phyloP scores from a whole-genome alignment of 768 basidiomycete species.

The Mycena vulgaris region DNA sequence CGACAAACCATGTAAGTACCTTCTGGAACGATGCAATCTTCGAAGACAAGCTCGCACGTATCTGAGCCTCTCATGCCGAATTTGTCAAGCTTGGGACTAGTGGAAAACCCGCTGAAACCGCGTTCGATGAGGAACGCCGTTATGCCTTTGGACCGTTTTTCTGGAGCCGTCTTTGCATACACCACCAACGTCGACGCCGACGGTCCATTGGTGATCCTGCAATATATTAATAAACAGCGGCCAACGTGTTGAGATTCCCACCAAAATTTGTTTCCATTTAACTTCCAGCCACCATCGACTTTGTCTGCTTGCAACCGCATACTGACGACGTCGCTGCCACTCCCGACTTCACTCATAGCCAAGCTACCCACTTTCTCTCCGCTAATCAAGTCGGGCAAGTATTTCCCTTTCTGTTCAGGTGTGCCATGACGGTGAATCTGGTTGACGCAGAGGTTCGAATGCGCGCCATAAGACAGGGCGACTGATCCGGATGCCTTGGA shows the following conservation, averaged over 20 bases:
- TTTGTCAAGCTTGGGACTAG: conserved; percentile 93
- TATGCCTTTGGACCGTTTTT: conserved; percentile 88
- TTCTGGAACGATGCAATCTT: conserved; percentile 90
- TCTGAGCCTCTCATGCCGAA: conserved; percentile 98
- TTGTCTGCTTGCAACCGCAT: conserved; percentile 91
- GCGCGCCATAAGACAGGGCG: conserved; percentile 92
- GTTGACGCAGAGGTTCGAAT: conserved; percentile 91
- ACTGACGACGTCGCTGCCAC: conserved; percentile 96
- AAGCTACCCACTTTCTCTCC: conserved; percentile 91
- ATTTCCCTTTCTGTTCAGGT: conserved; percentile 85
- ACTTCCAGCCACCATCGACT: conserved; percentile 78
- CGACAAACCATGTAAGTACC: conserved; percentile 59
- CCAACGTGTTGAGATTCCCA: conserved; percentile 50
- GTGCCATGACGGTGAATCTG: conserved; percentile 91
- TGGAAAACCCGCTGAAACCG: conserved; percentile 87
- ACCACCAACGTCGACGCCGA: conserved; percentile 92
- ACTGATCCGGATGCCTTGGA: conserved; percentile 94
- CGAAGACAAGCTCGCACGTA: conserved; percentile 94
- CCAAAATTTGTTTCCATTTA: conserved; percentile 98
- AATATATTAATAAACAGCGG: conserved; percentile 1
- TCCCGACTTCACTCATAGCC: conserved; percentile 95
- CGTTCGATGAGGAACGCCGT: conserved; percentile 94
- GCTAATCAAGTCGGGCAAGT: conserved; percentile 83
- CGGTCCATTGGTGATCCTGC: conserved; percentile 96
- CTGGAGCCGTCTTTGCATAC: conserved; percentile 90